phyloP scores from a whole-genome alignment of 495 filamentous ascomycete species.

The Cairneyella variabilis region DNA sequence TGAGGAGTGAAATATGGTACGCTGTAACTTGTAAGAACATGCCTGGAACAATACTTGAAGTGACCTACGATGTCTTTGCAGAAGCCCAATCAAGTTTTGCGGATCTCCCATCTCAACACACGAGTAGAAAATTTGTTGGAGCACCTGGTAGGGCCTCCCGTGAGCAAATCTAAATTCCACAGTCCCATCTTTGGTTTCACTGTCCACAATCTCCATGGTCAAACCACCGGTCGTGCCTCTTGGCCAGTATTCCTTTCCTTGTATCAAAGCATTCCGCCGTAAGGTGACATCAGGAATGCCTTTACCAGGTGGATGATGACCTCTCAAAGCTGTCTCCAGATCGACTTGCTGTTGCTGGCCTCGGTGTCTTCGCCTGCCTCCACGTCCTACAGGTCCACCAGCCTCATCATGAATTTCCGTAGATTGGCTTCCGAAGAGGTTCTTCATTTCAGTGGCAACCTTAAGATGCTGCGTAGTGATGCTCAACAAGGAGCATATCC shows the following conservation, averaged over 20 bases:
- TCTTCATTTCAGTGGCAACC: constrained; percentile 88
- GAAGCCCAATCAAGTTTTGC: constrained; percentile 48
- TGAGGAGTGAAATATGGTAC: constrained; percentile 88
- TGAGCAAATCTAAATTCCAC: constrained; percentile 74
- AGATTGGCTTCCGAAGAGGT: constrained; percentile 80
- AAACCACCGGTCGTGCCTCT: constrained; percentile 74
- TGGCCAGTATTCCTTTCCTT: constrained; percentile 91
- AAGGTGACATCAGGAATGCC: constrained; percentile 65
- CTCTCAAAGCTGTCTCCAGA: constrained; percentile 67
- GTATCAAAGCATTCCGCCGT: constrained; percentile 77
- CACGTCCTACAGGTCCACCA: constrained; percentile 32
- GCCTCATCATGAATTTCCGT: constrained; percentile 54
- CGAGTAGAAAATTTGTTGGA: constrained; percentile 71
- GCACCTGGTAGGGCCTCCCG: constrained; percentile 65
- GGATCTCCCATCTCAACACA: constrained; percentile 82
- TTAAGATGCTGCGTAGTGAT: constrained; percentile 81
- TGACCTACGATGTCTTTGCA: constrained; percentile 38
- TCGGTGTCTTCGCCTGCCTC: constrained; percentile 48
- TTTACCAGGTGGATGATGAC: constrained; percentile 53
- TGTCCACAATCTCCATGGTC: constrained; percentile 71
- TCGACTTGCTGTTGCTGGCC: constrained; percentile 50
- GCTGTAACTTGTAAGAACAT: constrained; percentile 33
- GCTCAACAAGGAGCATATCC: constrained; percentile 57
- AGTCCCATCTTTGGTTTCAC: constrained; percentile 40
- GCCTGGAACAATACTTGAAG: background rate